A percentile compares a stretch with the other conserved stretches of the same genome.
Conservation (phyloP, 2,329 filamentous ascomycete species). For the Lasiodiplodia gonubiensis region DNA sequence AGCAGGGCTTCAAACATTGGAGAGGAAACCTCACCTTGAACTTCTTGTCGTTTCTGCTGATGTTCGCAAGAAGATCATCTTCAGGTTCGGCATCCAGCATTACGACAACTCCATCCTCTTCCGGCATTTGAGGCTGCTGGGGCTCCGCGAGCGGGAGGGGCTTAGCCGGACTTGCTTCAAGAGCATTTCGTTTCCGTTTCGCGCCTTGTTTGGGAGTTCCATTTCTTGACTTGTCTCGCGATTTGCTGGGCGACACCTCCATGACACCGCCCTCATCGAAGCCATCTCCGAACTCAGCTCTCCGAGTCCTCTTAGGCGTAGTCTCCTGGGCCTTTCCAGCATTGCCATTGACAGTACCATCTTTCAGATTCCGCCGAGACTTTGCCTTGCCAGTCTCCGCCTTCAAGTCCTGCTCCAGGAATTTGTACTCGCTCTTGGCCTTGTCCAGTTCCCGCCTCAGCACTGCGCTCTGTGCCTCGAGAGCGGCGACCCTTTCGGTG, state of each 20-base stretch:
- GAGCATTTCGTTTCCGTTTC: constrained; percentile 70
- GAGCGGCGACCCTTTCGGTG: constrained; percentile 67
- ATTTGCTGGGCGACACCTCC: constrained; percentile 61
- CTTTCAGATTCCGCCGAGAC: constrained; percentile 44
- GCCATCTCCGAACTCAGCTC: constrained; percentile 70
- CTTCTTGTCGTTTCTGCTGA: constrained; percentile 47
- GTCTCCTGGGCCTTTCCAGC: constrained; percentile 31
- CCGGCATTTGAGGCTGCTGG: background rate
- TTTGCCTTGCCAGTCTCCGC: constrained; percentile 60
- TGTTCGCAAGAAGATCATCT: constrained; percentile 40
- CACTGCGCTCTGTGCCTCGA: constrained; percentile 68
- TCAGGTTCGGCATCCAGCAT: background rate
- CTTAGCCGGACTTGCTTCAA: constrained; percentile 69
- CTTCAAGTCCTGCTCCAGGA: constrained; percentile 72
- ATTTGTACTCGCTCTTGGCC: constrained; percentile 72
- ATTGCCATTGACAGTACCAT: constrained; percentile 26
- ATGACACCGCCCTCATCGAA: constrained; percentile 73
- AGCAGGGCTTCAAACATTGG: background rate
- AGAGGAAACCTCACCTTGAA: constrained; percentile 35
- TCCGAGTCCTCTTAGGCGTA: constrained; percentile 68
- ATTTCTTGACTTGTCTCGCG: constrained; percentile 54
- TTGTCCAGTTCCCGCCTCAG: constrained; percentile 69
- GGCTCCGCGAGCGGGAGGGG: constrained; percentile 58
- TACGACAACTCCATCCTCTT: background rate
- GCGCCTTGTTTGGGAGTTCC: constrained; percentile 65